Evolutionary conservation across 2,329 filamentous ascomycete species (phyloP).

Genomic region (Fusarium circinatum): DNA sequence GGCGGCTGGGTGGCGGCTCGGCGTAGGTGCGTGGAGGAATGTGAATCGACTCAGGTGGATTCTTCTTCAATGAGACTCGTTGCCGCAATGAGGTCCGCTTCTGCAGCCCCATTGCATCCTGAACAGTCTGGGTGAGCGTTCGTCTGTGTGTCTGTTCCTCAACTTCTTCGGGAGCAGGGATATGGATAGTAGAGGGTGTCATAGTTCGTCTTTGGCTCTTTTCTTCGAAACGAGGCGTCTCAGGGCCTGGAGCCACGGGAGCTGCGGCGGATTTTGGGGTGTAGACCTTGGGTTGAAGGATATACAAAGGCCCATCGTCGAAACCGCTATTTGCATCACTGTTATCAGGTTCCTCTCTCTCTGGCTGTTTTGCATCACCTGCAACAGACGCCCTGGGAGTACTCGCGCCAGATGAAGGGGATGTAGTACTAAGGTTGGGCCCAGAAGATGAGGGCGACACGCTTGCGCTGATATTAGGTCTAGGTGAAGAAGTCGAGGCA

Average conservation of each 20-base stretch:
- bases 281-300: constrained; percentile 68
- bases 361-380: constrained; percentile 9
- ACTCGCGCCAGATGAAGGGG: constrained; percentile 13
- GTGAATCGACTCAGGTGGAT: constrained; percentile 63
- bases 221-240: constrained; percentile 15
- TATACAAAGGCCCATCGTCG: constrained; percentile 57
- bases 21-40: constrained; percentile 55
- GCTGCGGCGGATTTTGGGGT: constrained; percentile 64
- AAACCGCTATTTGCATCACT: constrained; percentile 20
- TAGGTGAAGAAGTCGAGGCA: constrained; percentile 13
- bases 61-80: constrained; percentile 64
- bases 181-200: constrained; percentile 17
- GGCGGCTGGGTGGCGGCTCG: constrained; percentile 40
- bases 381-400: constrained; percentile 22
- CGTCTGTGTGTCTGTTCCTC: constrained; percentile 24
- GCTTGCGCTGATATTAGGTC: constrained; percentile 19
- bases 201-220: constrained; percentile 30
- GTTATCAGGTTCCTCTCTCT: constrained; percentile 15
- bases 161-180: constrained; percentile 24
- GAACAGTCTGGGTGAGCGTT: constrained; percentile 34
- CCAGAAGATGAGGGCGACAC: constrained; percentile 28
- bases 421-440: not conserved
- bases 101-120: constrained; percentile 37
- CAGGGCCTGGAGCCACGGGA: constrained; percentile 51
- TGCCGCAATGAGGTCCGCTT: constrained; percentile 62